Evolutionary conservation across 2,329 filamentous ascomycete genomes (phyloP), one percentile per base, ranked within the genome.

Genomic region (Hymenoscyphus salicellus): DNA sequence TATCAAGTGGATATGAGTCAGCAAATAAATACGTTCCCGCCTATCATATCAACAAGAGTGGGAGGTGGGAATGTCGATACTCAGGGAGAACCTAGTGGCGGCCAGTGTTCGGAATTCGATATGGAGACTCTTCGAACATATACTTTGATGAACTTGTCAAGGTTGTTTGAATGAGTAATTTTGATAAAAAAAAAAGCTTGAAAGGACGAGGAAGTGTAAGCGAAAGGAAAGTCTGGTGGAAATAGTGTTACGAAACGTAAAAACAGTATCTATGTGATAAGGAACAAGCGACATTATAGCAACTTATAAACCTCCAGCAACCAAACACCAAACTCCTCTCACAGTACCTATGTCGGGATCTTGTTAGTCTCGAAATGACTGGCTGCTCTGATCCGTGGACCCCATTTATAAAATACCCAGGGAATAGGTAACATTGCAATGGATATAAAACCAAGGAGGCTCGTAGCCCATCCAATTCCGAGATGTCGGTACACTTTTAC

Each of bases 381-480:
- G 7, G 52, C 59, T 41, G 55, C 63, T 14, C 60, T n/a, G 30
- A 65, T 62, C 14, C 41, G 23, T 20, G 72, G 69, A 5, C 77
- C 78, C 62, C 73, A 78, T 32, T 64, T 69, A 61, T 77, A 80
- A n/a, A 81, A 75, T 2, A 79, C 57, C 66, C 77, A 81, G 26
- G 79, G 80, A 23, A 81, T 73, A 1, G 77, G 78, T 1, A 75
- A 72, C 72, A 81, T 73, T 4, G 78, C 56, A 0, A 75, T 71
- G 64, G 75, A 78, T 6, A 81, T 73, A 59, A 80, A 78, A 0
- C 72, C 78, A 14, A 80, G 70, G 30, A 79, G 57, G 52, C 75
- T 76, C 3, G 74, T 77, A 3, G 79, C 79, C 76, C 78, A 78
- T 32, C 58, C 57, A 49, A 63, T 66, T 3, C 64, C 64, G 16